phyloP scores from a whole-genome alignment of 2,329 filamentous ascomycete genomes.

The Colletotrichum cuscutae region DNA sequence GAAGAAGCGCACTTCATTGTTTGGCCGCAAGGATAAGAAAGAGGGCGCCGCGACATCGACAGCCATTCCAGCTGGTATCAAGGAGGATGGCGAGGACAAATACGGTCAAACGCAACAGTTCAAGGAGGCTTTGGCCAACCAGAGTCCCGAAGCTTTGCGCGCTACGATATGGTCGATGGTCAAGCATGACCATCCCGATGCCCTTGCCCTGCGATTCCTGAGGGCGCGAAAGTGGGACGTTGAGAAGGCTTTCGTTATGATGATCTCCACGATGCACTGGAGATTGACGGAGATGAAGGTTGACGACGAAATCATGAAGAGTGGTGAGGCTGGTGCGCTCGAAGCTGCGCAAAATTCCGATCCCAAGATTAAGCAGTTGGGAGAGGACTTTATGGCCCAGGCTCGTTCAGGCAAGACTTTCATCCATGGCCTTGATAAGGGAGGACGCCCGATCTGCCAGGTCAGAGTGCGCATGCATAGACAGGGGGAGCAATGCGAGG shows the following conservation, averaged over 20 bases:
- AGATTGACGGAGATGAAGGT: constrained; percentile 84
- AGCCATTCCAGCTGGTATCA: constrained; percentile 48
- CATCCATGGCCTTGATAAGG: constrained; percentile 86
- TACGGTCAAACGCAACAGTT: constrained; percentile 91
- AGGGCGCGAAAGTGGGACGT: constrained; percentile 96
- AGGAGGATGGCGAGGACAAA: constrained; percentile 80
- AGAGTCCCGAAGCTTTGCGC: constrained; percentile 82
- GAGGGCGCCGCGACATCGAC: constrained; percentile 51
- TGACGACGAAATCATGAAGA: constrained; percentile 85
- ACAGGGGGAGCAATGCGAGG: constrained; percentile 83
- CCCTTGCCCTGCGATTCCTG: constrained; percentile 82
- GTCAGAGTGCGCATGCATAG: constrained; percentile 86
- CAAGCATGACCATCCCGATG: constrained; percentile 95
- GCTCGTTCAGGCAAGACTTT: constrained; percentile 93
- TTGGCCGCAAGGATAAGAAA: constrained; percentile 71
- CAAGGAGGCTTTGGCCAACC: constrained; percentile 80
- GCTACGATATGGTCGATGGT: constrained; percentile 91
- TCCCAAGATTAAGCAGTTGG: constrained; percentile 70
- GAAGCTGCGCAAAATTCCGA: constrained; percentile 68
- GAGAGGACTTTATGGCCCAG: constrained; percentile 83
- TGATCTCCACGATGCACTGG: constrained; percentile 95
- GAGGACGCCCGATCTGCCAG: constrained; percentile 86
- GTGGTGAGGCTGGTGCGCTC: constrained; percentile 76
- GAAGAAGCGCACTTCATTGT: constrained; percentile 79
- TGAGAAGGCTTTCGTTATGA: constrained; percentile 91